Percentiles rank a stretch among this genome's conserved stretches.
Evolutionary conservation across 352 stramenopile species (phyloP).

Genomic region (Pythium coloratum): DNA sequence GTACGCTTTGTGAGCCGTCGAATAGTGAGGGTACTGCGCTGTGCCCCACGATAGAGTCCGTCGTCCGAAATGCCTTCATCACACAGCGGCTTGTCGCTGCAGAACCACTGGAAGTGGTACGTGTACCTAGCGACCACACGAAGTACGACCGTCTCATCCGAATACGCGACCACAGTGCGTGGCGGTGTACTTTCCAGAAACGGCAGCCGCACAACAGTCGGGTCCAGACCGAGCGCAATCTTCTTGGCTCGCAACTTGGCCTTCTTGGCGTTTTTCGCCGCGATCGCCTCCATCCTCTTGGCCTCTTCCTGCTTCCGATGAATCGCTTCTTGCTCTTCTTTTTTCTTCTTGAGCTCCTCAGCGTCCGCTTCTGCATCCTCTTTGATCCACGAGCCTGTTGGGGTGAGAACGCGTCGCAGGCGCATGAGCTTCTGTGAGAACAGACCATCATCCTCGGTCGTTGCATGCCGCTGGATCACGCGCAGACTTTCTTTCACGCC

Average conservation of each 20-base stretch:
- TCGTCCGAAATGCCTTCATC: constrained; percentile 21
- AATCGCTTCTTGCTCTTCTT: constrained; percentile 31
- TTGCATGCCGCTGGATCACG: constrained; percentile 33
- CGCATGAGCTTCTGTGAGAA: constrained; percentile 43
- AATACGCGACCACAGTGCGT: constrained; percentile 27
- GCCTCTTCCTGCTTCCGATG: constrained; percentile 34
- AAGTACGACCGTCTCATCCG: constrained; percentile 34
- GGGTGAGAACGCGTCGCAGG: constrained; percentile 49
- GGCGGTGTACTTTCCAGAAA: constrained; percentile 35
- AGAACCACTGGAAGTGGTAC: constrained; percentile 50
- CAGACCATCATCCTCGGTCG: constrained; percentile 35
- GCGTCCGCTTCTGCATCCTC: constrained; percentile 51
- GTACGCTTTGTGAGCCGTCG: constrained; percentile 42
- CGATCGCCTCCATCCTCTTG: constrained; percentile 32
- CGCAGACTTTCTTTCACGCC: constrained; percentile 53
- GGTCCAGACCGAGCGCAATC: constrained; percentile 56
- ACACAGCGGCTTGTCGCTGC: constrained; percentile 35
- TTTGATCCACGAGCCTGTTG: constrained; percentile 52
- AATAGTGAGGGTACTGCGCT: constrained; percentile 41
- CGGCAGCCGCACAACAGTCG: constrained; percentile 39
- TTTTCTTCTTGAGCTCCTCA: constrained; percentile 33
- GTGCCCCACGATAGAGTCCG: constrained; percentile 21
- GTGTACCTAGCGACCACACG: constrained; percentile 44
- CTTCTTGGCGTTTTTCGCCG: constrained; percentile 40
- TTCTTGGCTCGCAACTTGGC: constrained; percentile 58